These are phyloP conservation scores for Celoporthe dispersa DNA, from an alignment of 2,329 filamentous ascomycete species.

Conservation along the genomic window DNA sequence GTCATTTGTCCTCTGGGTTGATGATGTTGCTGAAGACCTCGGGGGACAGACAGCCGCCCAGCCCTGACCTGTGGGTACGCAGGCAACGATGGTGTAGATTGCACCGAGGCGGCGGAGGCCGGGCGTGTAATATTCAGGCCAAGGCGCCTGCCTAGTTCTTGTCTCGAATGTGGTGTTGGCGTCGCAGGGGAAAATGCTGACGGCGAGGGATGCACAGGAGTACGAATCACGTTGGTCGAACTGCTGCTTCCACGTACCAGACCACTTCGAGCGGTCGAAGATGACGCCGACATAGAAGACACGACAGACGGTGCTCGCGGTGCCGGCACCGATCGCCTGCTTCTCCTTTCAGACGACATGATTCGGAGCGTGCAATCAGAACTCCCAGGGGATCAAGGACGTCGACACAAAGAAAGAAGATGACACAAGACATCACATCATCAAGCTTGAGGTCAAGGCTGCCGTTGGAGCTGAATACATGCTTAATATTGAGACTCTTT, in stretches of 20 bases:
- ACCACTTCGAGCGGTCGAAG: conserved; percentile 7
- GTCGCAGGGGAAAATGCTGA: conserved; percentile 22
- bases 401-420: not conserved
- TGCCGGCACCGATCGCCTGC: conserved; percentile 13
- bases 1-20: not conserved
- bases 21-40: conserved; percentile 10
- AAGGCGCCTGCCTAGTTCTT: conserved; percentile 2
- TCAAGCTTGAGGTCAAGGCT: not conserved
- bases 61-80: conserved; percentile 11
- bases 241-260: conserved; percentile 14
- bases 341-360: conserved; percentile 13
- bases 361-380: not conserved
- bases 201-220: conserved; percentile 18
- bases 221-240: conserved; percentile 7
- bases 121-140: not conserved
- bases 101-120: not conserved
- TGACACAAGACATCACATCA: not conserved
- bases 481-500: not conserved
- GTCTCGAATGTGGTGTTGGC: conserved; percentile 11
- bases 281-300: not conserved
- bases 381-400: not conserved
- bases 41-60: conserved; percentile 14
- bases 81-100: conserved; percentile 23
- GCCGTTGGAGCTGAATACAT: not conserved
- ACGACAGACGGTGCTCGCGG: conserved; percentile 20